phyloP scores from a whole-genome alignment of 495 filamentous ascomycete genomes.

The Evansstolkia leycettana region DNA sequence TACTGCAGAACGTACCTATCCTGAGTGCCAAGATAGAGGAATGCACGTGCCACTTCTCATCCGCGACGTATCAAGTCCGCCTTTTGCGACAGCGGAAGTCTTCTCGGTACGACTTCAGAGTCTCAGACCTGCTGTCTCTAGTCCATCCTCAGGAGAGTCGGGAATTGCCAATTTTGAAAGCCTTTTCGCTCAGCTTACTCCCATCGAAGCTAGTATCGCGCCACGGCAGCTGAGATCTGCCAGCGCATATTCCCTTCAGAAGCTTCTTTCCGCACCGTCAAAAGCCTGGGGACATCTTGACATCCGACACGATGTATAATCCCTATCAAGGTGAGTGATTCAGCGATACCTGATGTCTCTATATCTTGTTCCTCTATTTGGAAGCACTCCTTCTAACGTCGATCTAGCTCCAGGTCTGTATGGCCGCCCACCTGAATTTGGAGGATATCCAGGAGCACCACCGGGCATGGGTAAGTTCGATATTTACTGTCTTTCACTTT shows the following conservation, averaged over 20 bases:
- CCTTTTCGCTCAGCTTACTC: neutral
- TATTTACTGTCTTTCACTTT: neutral
- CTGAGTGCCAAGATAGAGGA: constrained; percentile 1
- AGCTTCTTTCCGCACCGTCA: neutral
- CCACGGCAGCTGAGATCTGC: neutral
- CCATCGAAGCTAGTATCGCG: neutral
- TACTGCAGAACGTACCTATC: no score
- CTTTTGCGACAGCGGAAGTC: neutral
- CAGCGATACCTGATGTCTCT: constrained; percentile 2
- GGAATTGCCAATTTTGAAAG: no score
- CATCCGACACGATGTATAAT: constrained; percentile 52
- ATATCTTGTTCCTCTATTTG: neutral
- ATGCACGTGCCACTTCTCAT: neutral
- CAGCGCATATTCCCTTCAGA: neutral
- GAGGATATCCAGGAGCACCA: constrained; percentile 62
- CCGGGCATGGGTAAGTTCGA: constrained; percentile 70
- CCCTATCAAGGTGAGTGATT: constrained; percentile 63
- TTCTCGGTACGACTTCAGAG: no score
- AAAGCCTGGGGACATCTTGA: neutral
- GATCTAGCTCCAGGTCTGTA: constrained; percentile 41
- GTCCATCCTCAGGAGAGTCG: no score
- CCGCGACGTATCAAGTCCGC: neutral
- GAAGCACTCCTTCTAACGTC: constrained; percentile 5
- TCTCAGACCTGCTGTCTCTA: no score
- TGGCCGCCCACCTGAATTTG: constrained; percentile 61